phyloP scores from a whole-genome alignment of 108 stramenopile species.

The Parmales sp. region DNA sequence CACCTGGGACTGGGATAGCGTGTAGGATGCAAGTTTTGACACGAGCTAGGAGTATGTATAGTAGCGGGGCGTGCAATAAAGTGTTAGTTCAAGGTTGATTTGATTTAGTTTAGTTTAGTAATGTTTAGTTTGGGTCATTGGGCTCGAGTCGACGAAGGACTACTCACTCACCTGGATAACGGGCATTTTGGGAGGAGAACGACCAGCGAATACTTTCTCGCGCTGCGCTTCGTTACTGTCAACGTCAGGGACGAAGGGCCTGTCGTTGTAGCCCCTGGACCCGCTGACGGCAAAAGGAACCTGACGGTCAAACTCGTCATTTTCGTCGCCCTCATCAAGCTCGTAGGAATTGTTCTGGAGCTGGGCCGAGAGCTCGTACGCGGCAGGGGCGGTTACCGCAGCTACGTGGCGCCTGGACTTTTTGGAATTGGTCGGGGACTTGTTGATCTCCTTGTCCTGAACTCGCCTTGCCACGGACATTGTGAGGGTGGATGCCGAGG shows the following conservation, averaged over 20 bases:
- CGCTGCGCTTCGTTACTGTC: neutral
- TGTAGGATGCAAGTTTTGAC: neutral
- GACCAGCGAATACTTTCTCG: neutral
- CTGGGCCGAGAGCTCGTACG: neutral
- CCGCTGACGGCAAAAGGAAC: neutral
- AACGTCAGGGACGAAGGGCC: constrained; percentile 5
- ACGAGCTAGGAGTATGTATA: too few relatives aligned
- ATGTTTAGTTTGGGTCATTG: too few relatives aligned
- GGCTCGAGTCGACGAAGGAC: too few relatives aligned
- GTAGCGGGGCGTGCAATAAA: too few relatives aligned
- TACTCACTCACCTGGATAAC: too few relatives aligned
- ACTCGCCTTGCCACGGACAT: neutral
- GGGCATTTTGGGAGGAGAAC: constrained; percentile 2
- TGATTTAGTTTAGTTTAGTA: too few relatives aligned
- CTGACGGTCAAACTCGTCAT: neutral
- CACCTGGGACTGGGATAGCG: constrained; percentile 11
- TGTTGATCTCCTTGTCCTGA: neutral
- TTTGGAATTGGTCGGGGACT: neutral
- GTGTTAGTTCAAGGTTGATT: too few relatives aligned
- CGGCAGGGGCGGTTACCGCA: neutral
- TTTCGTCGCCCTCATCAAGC: neutral
- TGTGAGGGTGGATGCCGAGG: neutral
- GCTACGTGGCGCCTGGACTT: neutral
- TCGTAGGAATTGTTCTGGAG: neutral
- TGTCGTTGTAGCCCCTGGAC: neutral